Evolutionary conservation across 768 basidiomycete genomes (phyloP), one percentile per base, ranked within the genome.

Genomic region (Boletus tylopilopsis): DNA sequence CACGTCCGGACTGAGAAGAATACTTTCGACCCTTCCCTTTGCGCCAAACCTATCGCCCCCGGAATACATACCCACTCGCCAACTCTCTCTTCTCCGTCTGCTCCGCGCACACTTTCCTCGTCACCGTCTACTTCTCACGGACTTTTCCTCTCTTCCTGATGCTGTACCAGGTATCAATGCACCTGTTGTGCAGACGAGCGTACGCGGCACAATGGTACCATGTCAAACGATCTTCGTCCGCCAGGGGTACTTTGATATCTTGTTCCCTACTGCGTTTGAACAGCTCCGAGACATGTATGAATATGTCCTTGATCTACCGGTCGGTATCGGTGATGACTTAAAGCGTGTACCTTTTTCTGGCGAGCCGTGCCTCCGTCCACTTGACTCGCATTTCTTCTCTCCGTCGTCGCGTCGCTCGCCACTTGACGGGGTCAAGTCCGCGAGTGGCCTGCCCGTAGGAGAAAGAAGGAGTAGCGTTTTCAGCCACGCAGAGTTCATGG

Each of bases 191-290:
- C 96, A 99, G 71, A 97, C 96, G 22, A 81, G 92, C 44, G 85
- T 88, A 64, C 82, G 80, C 38, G 87, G 87, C 51, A 78, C 79
- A 40, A 94, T 90, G 61, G 86, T 98, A 2, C 89, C 96, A 5
- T 94, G 91, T 61, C 76, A 84, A 54, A 97, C 90, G 13, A 77
- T 96, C 49, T 82, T 95, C 59, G 96, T 99, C 50, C 85, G 84
- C 59, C 95, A 89, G 62, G 96, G 96, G 8, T 94, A 85, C 72
- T 99, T 99, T 68, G 96, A 99, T 67, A 98, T 98, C 53, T 91
- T 99, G 74, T 99, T 99, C 73, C 96, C 96, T 10, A 98, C 95
- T 12, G 74, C 90, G 64, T 97, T 97, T 56, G 80, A 79, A 45
- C 78, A 76, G 19, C 76, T 98, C 46, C 76, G 89, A 40, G 91